A percentile compares a stretch with the other conserved stretches of the same genome.
phyloP scores from a whole-genome alignment of 495 filamentous ascomycete species.

The Aspergillus homomorphus region DNA sequence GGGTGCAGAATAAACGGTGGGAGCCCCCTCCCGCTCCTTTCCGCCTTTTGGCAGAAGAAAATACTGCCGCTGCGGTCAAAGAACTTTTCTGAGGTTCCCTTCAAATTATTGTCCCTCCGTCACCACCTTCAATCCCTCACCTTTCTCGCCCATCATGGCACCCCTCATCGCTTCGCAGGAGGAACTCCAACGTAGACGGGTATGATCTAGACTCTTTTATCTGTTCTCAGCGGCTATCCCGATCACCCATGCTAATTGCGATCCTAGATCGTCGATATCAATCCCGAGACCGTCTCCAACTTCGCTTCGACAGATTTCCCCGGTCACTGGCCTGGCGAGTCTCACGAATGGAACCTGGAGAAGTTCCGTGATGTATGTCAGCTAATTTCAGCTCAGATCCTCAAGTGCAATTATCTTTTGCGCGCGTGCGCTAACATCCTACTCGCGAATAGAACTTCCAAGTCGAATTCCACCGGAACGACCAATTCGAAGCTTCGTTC shows the following conservation, averaged over 20 bases:
- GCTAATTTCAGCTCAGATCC: neutral
- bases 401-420: neutral
- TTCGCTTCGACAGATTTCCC: conserved; percentile 88
- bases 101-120: conserved; percentile 17
- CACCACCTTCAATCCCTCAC: conserved; percentile 12
- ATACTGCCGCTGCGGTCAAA: conserved; percentile 42
- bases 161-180: conserved; percentile 46
- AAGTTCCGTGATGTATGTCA: conserved; percentile 59
- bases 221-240: neutral
- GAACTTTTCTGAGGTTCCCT: conserved; percentile 30
- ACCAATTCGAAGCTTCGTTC: conserved; percentile 72
- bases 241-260: conserved; percentile 17
- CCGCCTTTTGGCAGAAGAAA: conserved; percentile 35
- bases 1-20: neutral
- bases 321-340: conserved; percentile 84
- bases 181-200: conserved; percentile 50
- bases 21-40: neutral
- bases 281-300: conserved; percentile 83
- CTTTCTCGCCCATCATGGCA: conserved; percentile 38
- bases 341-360: conserved; percentile 80
- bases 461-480: conserved; percentile 80
- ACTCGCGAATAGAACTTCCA: conserved; percentile 52
- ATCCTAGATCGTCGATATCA: conserved; percentile 74
- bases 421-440: conserved; percentile 14
- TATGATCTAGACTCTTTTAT: conserved; percentile 18